Base-by-base conservation (phyloP, 345 rosid genomes). In the Bruguiera parviflora region DNA sequence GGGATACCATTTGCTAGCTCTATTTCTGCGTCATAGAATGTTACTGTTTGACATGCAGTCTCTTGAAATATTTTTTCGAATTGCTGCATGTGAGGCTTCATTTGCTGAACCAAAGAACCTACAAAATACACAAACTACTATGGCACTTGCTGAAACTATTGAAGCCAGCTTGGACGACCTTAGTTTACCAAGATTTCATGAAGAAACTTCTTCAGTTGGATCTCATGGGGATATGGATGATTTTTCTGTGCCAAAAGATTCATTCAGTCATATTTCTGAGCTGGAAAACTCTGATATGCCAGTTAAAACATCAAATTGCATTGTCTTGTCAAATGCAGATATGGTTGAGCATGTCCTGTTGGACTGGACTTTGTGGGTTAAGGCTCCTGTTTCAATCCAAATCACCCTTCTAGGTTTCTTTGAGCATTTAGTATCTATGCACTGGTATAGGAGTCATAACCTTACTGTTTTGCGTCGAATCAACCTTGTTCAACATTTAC, bases 51-150 rank as follows among this genome's bases (percentile, higher is more conserved):
- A 96, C 77, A 92, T 90, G 97, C 98, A 90, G 81, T 86, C 85
- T 71, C 91, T 96, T 71, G 98, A 92, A 85, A 85, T 90, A 56
- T 96, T 96, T 81, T 96, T 96, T 73, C 97, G 88, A 77, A 90
- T 92, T 78, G 98, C 99, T 75, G 99, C 99, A 62, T 96, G 99
- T 65, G 92, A 96, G 87, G 99, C 99, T 78, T 92, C 96, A 68
- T 92, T 92, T 84, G 89, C 89, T 71, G 94, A 96, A 79, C 98
- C 98, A 59, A 96, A 83, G 83, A 96, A 85, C 77, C 65, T 84
- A 81, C 84, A 73, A 79, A 82, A 64, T 63, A 71, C 62, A 39
- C 89, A 69, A 56, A 70, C 71, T 68, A 75, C 56, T 68, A 20
- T 70, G 73, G 74, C 91, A 59, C 87, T 92, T 58, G 65, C 86